phyloP scores from a whole-genome alignment of 257 asterid genomes.

The Plantago major region DNA sequence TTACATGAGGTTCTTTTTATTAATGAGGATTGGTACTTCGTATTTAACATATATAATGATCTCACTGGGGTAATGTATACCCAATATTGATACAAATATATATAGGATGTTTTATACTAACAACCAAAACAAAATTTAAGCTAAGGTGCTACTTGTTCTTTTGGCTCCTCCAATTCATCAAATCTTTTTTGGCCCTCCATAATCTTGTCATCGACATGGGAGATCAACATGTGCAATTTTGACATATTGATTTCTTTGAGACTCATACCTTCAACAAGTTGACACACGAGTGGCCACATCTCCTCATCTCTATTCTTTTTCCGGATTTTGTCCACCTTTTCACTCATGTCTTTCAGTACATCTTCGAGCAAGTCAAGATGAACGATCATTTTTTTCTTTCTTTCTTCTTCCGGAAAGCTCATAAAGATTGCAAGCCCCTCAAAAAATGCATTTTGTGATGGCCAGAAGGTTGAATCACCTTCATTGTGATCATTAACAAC shows the following conservation, averaged over 20 bases:
- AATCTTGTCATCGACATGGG: constrained; percentile 27
- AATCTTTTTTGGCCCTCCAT: constrained; percentile 24
- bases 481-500: constrained; percentile 20
- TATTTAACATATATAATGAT: too few relatives aligned
- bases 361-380: constrained; percentile 29
- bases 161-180: constrained; percentile 9
- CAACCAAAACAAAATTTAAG: too few relatives aligned
- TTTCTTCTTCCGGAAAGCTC: constrained; percentile 20
- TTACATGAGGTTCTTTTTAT: too few relatives aligned
- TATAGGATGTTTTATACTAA: too few relatives aligned
- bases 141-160: too few relatives aligned
- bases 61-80: too few relatives aligned
- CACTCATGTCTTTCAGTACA: constrained; percentile 18
- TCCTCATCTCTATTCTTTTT: constrained; percentile 26
- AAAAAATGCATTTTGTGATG: constrained; percentile 22
- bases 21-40: too few relatives aligned
- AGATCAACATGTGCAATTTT: constrained; percentile 27
- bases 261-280: constrained; percentile 22
- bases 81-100: too few relatives aligned
- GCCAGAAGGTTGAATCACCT: constrained; percentile 27
- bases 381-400: constrained; percentile 26
- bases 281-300: constrained; percentile 27
- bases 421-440: constrained; percentile 22
- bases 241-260: constrained; percentile 23
- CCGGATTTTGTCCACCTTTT: constrained; percentile 17